Evolutionary conservation across 768 basidiomycete genomes (phyloP), one percentile per base, ranked within the genome.

Genomic region (Jaapia argillacea): DNA sequence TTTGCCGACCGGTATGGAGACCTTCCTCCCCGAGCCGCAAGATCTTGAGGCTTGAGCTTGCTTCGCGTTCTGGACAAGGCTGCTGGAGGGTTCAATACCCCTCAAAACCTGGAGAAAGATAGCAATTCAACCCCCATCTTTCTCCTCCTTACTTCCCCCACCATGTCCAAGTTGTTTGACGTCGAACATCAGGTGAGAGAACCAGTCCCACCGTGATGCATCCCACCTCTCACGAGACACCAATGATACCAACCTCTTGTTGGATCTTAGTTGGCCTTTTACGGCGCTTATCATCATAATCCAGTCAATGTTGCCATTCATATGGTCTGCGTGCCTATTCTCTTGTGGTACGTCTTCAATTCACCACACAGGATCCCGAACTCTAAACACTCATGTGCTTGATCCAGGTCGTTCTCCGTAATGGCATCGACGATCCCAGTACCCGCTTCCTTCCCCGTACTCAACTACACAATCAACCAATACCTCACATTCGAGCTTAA

Each of bases 271-370:
- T 73, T 97, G 56, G 70, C 81, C 21, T 94, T 94, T 70, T 97
- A 97, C 59, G 90, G 89, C 16, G 82, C 90, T 41, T 96, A 96
- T 63, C 92, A 96, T 61, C 69, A 78, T 13, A 82, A 94, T 59
- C 77, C 76, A 22, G 64, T 78, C 48, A 98, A 98, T 59, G 65
- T 97, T 50, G 61, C 73, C 43, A 88, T 97, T 48, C 94, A 98
- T 61, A 68, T 92, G 52, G 55, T 87, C 47, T 90, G 79, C 50
- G 90, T 94, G 10, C 92, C 92, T 5, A 56, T 84, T 46, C 71
- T 96, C 48, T 58, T 89, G 44, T 97, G 90, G 91, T 85, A 47
- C 36, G 68, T 44, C 44, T 6, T 24, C 45, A 40, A 23, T 13
- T 28, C 16, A 24, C 28, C 18, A 45, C 24, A 10, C 36, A 27